Conservation (phyloP, 768 basidiomycete species). For the Russula virescens region DNA sequence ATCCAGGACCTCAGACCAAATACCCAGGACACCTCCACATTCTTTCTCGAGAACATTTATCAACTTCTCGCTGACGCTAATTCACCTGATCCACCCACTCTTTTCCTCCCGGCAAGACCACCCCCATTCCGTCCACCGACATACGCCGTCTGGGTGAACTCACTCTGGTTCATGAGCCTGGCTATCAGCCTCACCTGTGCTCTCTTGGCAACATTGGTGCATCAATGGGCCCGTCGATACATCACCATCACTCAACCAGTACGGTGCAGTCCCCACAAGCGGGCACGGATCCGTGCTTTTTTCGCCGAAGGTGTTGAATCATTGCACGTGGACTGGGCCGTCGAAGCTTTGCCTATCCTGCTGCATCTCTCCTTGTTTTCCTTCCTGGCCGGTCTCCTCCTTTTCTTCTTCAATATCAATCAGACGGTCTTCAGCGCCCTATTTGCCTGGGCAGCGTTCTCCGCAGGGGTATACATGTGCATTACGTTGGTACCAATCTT, state of each 20-base stretch:
- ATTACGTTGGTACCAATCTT: constrained; percentile 6
- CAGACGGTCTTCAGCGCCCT: neutral
- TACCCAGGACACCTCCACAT: neutral
- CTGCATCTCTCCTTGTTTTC: neutral
- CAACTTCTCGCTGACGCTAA: neutral
- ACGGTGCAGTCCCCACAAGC: neutral
- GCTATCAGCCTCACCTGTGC: neutral
- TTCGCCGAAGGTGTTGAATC: neutral
- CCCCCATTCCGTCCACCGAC: neutral
- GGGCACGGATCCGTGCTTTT: neutral
- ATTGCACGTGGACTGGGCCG: neutral
- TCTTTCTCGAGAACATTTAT: neutral
- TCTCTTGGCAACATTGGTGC: neutral
- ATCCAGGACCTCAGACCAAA: neutral
- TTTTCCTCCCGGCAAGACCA: neutral
- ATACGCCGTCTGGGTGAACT: neutral
- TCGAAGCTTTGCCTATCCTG: no score
- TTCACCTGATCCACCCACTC: neutral
- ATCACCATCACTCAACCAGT: neutral
- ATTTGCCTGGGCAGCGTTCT: neutral
- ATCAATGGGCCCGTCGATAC: neutral
- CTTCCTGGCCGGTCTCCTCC: neutral
- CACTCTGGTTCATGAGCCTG: neutral
- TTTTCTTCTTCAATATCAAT: constrained; percentile 1
- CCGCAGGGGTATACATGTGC: neutral